phyloP scores from a whole-genome alignment of 805 yeast genomes.

The Candida ortonii region DNA sequence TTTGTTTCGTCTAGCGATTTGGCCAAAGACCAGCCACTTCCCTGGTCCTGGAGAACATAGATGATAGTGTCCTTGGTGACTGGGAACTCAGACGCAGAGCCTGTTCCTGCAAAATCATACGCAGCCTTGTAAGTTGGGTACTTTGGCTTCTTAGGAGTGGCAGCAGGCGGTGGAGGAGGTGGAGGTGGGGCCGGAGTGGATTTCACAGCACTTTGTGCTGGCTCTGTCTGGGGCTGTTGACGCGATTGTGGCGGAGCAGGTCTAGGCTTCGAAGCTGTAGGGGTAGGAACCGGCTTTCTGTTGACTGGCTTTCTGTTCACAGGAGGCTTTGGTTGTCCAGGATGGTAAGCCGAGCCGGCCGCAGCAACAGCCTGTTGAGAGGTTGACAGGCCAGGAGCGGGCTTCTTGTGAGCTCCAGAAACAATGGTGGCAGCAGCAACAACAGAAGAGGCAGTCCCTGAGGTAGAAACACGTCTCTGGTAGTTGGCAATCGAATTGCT shows the following conservation, averaged over 20 bases:
- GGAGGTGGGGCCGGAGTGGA: conserved; percentile 30
- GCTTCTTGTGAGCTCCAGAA: conserved; percentile 26
- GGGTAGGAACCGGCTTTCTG: conserved; percentile 23
- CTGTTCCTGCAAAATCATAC: conserved; percentile 86
- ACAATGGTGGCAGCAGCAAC: conserved; percentile 17
- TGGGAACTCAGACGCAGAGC: conserved; percentile 77
- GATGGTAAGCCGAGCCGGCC: conserved; percentile 41
- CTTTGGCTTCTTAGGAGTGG: conserved; percentile 57
- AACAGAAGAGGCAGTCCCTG: conserved; percentile 13
- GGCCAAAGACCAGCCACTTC: conserved; percentile 94
- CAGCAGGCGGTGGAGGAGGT: conserved; percentile 78
- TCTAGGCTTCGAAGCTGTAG: conserved; percentile 22
- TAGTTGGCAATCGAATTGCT: conserved; percentile 28
- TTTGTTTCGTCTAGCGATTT: conserved; percentile 67
- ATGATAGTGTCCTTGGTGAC: conserved; percentile 73
- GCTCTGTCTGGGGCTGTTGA: conserved; percentile 9
- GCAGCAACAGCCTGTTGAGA: conserved; percentile 33
- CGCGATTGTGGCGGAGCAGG: conserved; percentile 25
- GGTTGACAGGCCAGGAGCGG: conserved; percentile 39
- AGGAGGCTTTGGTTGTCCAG: conserved; percentile 28
- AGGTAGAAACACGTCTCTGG: conserved; percentile 19
- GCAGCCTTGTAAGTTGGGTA: conserved; percentile 81
- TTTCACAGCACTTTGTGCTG: conserved; percentile 10
- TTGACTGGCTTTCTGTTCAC: conserved; percentile 31
- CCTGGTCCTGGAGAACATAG: conserved; percentile 65